Percentiles rank a stretch among this genome's conserved stretches.
Conservation (phyloP, 768 basidiomycete species). For the Lactarius pseudohatsudake region DNA sequence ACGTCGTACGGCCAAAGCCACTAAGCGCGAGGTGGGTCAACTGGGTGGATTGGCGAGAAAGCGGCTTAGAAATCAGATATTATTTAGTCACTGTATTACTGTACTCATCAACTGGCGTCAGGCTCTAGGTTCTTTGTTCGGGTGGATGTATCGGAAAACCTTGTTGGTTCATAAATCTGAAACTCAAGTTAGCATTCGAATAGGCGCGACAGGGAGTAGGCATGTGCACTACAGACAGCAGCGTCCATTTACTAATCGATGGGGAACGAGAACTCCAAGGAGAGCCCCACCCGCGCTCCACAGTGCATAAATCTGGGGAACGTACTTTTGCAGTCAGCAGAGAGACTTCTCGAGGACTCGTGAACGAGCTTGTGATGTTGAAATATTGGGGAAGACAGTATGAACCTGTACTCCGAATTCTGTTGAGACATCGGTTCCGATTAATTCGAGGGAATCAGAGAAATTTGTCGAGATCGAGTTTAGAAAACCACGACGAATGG, state of each 20-base stretch:
- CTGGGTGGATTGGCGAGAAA: neutral
- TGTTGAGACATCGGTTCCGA: neutral
- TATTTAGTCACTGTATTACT: too few species aligned
- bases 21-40: neutral
- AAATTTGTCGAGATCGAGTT: too few species aligned
- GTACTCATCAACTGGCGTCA: neutral
- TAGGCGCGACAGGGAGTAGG: slow-evolving; percentile 53
- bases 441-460: too few species aligned
- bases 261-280: slow-evolving; percentile 43
- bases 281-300: slow-evolving; percentile 31
- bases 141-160: neutral
- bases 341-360: too few species aligned
- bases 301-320: slow-evolving; percentile 33
- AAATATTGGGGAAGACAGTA: neutral
- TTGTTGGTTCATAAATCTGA: neutral
- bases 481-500: too few species aligned
- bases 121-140: neutral
- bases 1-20: neutral
- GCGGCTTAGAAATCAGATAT: neutral
- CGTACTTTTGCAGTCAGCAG: neutral
- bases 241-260: slow-evolving; percentile 40
- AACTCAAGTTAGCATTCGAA: slow-evolving; percentile 32
- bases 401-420: neutral
- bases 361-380: neutral
- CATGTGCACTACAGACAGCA: slow-evolving; percentile 28